Evolutionary conservation across 495 filamentous ascomycete genomes (phyloP), one percentile per base, ranked within the genome.

Genomic region (Bryoglossum gracile): DNA sequence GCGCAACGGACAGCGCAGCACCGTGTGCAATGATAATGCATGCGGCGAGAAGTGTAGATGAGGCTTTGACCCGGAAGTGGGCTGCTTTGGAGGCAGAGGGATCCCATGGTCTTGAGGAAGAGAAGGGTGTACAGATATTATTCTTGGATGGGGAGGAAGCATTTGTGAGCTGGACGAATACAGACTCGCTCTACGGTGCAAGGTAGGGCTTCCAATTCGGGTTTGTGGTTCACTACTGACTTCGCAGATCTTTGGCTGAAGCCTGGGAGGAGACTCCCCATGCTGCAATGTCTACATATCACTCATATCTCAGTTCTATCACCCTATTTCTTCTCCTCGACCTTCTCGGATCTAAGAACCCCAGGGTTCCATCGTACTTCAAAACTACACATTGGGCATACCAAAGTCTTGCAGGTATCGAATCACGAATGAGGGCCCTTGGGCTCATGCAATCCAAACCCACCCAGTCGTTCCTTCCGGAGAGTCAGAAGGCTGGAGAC

Each of bases 141-240:
- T 77, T 97, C 42, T 64, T 98, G 18, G 92, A 98, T 64, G 92
- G 92, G 3, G 92, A 98, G 68, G 92, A 98, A 66, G 89, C 92
- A 1, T 97, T 95, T 64, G 59, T 76, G 33, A 54, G 50, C 1
- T 98, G 92, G 92, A 82, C 81, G 10, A 74, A 72, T 37, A 75
- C 66, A 0, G 92, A 98, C 65, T 91, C 85, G 3, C 65, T 94
- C 4, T 98, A 97, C 57, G 92, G 92, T 1, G 77, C 92, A 8
- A 77, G 89, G 69, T 84, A 66, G 65, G 56, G 17, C 10, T 25
- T 51, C 32, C 8, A 5, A n/a, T 8, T 8, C 10, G 13, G 6
- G 19, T 24, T 5, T 5, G 14, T 1, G 26, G 43, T 34, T 32
- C 14, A 45, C 28, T 39, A 25, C 22, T 47, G 14, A 38, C 14